Conservation (phyloP, 169 alveolate species). For the Cardiosporidium cionae region DNA sequence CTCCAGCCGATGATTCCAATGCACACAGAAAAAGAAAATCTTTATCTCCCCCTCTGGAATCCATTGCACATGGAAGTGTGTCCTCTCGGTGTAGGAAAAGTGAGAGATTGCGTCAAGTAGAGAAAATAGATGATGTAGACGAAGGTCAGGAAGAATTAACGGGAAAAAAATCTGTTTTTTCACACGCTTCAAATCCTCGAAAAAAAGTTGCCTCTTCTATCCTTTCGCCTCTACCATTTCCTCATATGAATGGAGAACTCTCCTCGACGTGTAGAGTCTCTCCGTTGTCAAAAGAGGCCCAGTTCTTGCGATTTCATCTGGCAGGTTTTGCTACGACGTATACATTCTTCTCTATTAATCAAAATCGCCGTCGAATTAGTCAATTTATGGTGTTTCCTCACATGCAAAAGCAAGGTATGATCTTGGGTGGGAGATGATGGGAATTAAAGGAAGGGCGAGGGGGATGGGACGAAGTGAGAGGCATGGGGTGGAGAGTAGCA, state of each 20-base stretch:
- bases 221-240: not conserved
- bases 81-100: too few species aligned
- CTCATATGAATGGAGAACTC: not conserved
- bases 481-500: too few species aligned
- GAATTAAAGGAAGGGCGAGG: too few species aligned
- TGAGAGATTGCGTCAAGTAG: too few species aligned
- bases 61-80: too few species aligned
- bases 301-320: conserved; percentile 1
- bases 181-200: not conserved
- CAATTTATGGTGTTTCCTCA: conserved; percentile 46
- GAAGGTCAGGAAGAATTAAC: too few species aligned
- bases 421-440: too few species aligned
- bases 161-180: not conserved
- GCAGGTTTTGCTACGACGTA: conserved; percentile 38
- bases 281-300: not conserved
- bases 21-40: too few species aligned
- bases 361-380: conserved; percentile 29
- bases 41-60: too few species aligned
- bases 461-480: too few species aligned
- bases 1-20: too few species aligned
- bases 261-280: not conserved
- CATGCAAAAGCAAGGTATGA: conserved; percentile 34
- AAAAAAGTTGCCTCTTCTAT: not conserved
- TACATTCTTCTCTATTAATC: conserved; percentile 27
- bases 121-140: too few species aligned